A percentile compares a stretch with the other conserved stretches of the same genome.
Evolutionary conservation across 306 rosid genomes (phyloP).

Genomic region (Cotoneaster glaucophyllus): DNA sequence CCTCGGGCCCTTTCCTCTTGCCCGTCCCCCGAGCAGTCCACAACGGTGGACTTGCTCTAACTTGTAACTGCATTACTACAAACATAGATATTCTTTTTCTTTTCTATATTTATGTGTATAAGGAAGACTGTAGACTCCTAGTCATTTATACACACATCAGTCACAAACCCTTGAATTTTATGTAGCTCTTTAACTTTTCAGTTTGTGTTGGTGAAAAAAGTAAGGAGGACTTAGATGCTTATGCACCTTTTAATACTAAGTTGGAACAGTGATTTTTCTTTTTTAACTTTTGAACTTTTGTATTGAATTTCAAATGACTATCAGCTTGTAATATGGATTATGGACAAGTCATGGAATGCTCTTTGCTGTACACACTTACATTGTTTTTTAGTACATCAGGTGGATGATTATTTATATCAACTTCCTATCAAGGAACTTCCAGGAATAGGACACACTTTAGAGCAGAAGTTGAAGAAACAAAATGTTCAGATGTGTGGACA

Average conservation of each 20-base stretch:
- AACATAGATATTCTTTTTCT: neutral
- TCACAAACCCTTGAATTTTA: neutral
- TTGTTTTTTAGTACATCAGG: constrained; percentile 40
- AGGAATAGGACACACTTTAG: constrained; percentile 74
- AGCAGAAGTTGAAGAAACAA: constrained; percentile 69
- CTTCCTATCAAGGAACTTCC: constrained; percentile 84
- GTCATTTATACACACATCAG: neutral
- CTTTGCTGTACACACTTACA: constrained; percentile 9
- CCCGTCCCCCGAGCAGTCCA: too few relatives aligned
- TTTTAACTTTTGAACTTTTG: neutral
- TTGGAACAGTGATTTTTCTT: neutral
- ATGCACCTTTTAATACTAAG: neutral
- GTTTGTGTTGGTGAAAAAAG: neutral
- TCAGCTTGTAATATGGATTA: neutral
- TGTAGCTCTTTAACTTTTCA: neutral
- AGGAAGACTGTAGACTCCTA: neutral
- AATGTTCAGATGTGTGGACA: constrained; percentile 69
- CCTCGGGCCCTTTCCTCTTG: too few relatives aligned
- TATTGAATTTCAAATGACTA: neutral
- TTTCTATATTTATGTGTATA: neutral
- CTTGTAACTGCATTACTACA: neutral
- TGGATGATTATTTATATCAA: constrained; percentile 57
- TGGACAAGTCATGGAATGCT: constrained; percentile 7
- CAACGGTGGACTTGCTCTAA: too few relatives aligned
- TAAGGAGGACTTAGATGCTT: neutral